Conservation (phyloP, 2,329 filamentous ascomycete genomes). For the Raffaelea ambrosiae region DNA sequence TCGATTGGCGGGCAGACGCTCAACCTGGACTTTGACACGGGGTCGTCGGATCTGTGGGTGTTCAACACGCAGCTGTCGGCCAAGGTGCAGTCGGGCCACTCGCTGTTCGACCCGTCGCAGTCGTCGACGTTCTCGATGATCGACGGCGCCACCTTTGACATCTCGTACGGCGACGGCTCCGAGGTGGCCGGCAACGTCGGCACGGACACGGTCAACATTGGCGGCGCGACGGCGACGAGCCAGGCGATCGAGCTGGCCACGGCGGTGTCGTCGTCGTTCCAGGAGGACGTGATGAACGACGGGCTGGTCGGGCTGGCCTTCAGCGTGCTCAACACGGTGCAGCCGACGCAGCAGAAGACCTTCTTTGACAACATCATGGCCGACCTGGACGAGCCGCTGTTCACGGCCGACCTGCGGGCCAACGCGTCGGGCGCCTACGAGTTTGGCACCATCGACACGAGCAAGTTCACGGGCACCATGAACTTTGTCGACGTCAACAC, state of each 20-base stretch:
- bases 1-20: conserved; percentile 61
- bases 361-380: conserved; percentile 52
- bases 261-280: conserved; percentile 47
- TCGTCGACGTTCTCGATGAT: conserved; percentile 25
- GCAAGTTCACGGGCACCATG: conserved; percentile 45
- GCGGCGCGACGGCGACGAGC: conserved; percentile 49
- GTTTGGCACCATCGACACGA: conserved; percentile 46
- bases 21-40: conserved; percentile 67
- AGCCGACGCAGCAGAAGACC: conserved; percentile 56
- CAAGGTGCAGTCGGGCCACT: conserved; percentile 37
- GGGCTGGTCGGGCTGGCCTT: conserved; percentile 65
- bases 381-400: conserved; percentile 53
- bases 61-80: conserved; percentile 53
- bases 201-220: conserved; percentile 58
- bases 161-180: conserved; percentile 62
- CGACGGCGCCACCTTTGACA: conserved; percentile 45
- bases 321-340: conserved; percentile 54
- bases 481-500: conserved; percentile 42
- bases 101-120: conserved; percentile 26
- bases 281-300: conserved; percentile 50
- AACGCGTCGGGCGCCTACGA: conserved; percentile 37
- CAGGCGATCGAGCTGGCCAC: conserved; percentile 64
- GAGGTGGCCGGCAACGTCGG: conserved; percentile 56
- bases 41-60: conserved; percentile 67
- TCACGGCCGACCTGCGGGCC: conserved; percentile 60